Base-by-base conservation (phyloP, 83 land plant species). In the Diphasiastrum complanatum region DNA sequence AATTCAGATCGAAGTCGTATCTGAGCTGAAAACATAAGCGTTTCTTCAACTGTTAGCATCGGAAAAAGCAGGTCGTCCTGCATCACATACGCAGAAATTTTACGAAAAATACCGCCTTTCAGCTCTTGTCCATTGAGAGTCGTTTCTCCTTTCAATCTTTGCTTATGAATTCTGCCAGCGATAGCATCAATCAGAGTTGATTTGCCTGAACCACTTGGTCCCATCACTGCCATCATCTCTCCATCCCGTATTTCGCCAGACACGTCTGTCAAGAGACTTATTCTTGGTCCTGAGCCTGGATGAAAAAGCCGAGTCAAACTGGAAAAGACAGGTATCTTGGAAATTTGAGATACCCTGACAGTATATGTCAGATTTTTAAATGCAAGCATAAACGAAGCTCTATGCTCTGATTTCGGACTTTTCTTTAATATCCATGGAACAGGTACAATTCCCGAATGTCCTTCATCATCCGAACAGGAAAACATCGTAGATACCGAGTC, bases 121-220 rank as follows among this genome's bases (percentile, higher is more conserved):
- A 74, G 75, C 33, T 64, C 63, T 46, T 70, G 60, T n/a, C 69
- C 78, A 40, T 75, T 75, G 14, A 75, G 47, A 29, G 61, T 71
- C 14, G 71, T 74, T 36, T 62, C 47, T 8, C 69, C 68, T 28
- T 60, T 4, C 59, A 68, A 29, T 28, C 25, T 78, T 55, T 51
- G 47, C 66, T 20, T 27, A 5, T 35, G 24, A 40, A 74, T 57
- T 19, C 83, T 37, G 24, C 68, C 84, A 24, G 97, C 82, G 2
- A 91, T 47, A 18, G 76, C 63, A 36, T 82, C 70, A 30, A 91
- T 85, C 19, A 91, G 84, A 5, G 89, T 84, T 1, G 93, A 86
- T 67, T 91, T 91, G 27, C 97, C 97, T n/a, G 95, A 83, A 10
- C 97, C 97, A 40, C 97, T 91, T 5, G 97, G 86, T 8, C 97